phyloP scores from a whole-genome alignment of 1,139 yeast species.

The Protomyces lactucae-debilis region DNA sequence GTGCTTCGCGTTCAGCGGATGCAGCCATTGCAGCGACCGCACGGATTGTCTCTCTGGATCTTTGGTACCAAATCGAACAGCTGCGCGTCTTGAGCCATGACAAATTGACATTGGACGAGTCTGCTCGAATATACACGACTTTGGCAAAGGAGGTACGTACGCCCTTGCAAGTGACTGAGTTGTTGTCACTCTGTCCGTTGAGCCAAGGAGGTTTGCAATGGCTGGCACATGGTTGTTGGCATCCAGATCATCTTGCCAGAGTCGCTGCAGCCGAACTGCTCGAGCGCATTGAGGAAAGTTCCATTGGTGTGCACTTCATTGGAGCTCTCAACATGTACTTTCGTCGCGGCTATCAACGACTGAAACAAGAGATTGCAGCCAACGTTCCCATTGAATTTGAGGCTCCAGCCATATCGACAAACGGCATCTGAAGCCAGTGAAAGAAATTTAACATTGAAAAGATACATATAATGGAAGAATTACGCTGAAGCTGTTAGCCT shows the following conservation, averaged over 20 bases:
- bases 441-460: too few relatives aligned
- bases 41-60: constrained; percentile 34
- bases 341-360: constrained; percentile 2
- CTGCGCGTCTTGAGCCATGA: constrained; percentile 33
- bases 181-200: constrained; percentile 35
- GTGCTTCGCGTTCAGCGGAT: not conserved
- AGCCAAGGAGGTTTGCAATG: constrained; percentile 35
- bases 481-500: not conserved
- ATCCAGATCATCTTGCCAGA: constrained; percentile 37
- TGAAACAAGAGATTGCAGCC: not conserved
- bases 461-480: not conserved
- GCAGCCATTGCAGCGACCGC: constrained; percentile 35
- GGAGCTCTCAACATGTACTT: constrained; percentile 1
- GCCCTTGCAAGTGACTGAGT: constrained; percentile 38
- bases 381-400: not conserved
- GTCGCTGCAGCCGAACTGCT: constrained; percentile 36
- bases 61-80: constrained; percentile 39
- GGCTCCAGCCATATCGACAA: too few relatives aligned
- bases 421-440: too few relatives aligned
- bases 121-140: constrained; percentile 33
- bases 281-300: constrained; percentile 37
- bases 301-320: constrained; percentile 32
- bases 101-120: constrained; percentile 36
- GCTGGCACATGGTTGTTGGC: constrained; percentile 40
- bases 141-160: constrained; percentile 34